A percentile compares a stretch with the other conserved stretches of the same genome.
Conservation (phyloP, 768 basidiomycete species). For the Pleurotus sapidus region DNA sequence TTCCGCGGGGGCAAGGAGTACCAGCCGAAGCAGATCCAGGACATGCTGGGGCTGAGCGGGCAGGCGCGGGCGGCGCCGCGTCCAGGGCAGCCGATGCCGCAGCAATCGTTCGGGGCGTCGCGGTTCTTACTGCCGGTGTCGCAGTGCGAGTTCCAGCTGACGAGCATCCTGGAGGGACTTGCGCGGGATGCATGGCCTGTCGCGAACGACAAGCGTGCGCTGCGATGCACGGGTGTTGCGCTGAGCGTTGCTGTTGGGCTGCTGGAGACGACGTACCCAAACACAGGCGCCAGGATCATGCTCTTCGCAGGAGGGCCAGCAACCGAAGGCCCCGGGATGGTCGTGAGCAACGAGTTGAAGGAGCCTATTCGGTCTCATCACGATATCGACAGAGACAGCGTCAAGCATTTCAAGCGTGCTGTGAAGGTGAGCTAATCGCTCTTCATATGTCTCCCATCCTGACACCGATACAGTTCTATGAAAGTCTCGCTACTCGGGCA, state of each 20-base stretch:
- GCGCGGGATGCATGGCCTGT: slow-evolving; percentile 97
- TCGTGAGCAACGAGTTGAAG: slow-evolving; percentile 91
- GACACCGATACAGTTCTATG: slow-evolving; percentile 75
- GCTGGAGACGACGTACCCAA: slow-evolving; percentile 92
- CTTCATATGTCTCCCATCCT: slow-evolving; percentile 10
- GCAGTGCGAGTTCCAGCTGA: slow-evolving; percentile 95
- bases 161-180: slow-evolving; percentile 85
- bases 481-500: slow-evolving; percentile 87
- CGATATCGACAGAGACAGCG: slow-evolving; percentile 95
- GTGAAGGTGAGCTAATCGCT: slow-evolving; percentile 64
- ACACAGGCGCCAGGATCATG: slow-evolving; percentile 96
- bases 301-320: slow-evolving; percentile 93
- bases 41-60: slow-evolving; percentile 90
- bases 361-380: slow-evolving; percentile 98
- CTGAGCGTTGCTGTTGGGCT: slow-evolving; percentile 90
- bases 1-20: slow-evolving; percentile 99
- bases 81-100: slow-evolving; percentile 79
- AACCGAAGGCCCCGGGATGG: slow-evolving; percentile 96
- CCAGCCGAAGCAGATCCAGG: slow-evolving; percentile 92
- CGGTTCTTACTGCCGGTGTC: slow-evolving; percentile 90
- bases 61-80: slow-evolving; percentile 82
- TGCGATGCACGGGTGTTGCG: slow-evolving; percentile 95
- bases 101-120: slow-evolving; percentile 78
- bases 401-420: slow-evolving; percentile 96
- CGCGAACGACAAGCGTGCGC: slow-evolving; percentile 86